Conservation (phyloP, 441 rosid genomes). For the Erodium trifolium region DNA sequence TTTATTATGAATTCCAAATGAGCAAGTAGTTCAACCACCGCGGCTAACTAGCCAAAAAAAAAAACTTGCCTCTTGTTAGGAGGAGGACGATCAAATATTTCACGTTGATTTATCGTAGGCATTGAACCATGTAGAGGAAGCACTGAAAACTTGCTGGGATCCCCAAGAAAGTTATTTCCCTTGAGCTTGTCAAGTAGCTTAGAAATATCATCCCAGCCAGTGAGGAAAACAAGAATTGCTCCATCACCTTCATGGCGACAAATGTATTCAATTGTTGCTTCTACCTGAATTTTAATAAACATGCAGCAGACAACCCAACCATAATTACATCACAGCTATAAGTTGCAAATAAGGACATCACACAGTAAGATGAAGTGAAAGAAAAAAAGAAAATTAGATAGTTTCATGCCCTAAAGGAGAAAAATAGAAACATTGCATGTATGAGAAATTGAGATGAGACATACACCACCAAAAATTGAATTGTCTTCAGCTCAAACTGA, state of each 20-base stretch:
- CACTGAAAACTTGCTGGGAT: constrained; percentile 62
- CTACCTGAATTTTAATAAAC: constrained; percentile 44
- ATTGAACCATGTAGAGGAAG: constrained; percentile 90
- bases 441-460: too few relatives aligned
- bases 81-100: constrained; percentile 80
- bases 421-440: too few relatives aligned
- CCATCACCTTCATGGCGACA: constrained; percentile 76
- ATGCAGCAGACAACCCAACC: background rate
- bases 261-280: constrained; percentile 60
- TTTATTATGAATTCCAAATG: background rate
- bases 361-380: background rate
- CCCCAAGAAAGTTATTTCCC: constrained; percentile 67
- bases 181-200: constrained; percentile 68
- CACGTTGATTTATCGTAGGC: constrained; percentile 81
- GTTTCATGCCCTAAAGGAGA: too few relatives aligned
- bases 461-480: too few relatives aligned
- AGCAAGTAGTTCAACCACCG: background rate
- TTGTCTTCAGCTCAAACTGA: too few relatives aligned
- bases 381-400: background rate
- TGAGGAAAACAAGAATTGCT: constrained; percentile 86
- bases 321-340: background rate
- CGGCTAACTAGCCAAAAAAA: background rate
- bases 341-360: background rate
- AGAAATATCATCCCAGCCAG: constrained; percentile 96
- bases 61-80: constrained; percentile 49